A percentile compares a stretch with the other conserved stretches of the same genome.
phyloP scores from a whole-genome alignment of 345 rosid genomes.

The Euphorbia peplus region DNA sequence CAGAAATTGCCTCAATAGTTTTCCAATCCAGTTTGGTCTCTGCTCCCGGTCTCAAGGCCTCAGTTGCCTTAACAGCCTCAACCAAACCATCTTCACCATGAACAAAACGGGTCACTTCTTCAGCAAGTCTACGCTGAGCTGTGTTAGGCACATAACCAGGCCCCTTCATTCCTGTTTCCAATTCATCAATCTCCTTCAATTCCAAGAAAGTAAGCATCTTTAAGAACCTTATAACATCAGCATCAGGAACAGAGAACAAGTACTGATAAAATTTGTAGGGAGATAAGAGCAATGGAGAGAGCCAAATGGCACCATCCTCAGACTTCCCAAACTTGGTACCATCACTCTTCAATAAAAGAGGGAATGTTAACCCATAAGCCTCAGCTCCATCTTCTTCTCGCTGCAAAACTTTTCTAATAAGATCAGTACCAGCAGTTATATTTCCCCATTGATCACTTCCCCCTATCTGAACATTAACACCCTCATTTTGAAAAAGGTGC shows the following conservation, averaged over 20 bases:
- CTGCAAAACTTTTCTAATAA: slow-evolving; percentile 73
- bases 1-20: slow-evolving; percentile 76
- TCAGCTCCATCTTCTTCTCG: slow-evolving; percentile 59
- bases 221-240: slow-evolving; percentile 72
- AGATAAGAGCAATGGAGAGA: slow-evolving; percentile 65
- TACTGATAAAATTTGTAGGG: slow-evolving; percentile 93
- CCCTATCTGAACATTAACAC: slow-evolving; percentile 86
- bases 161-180: slow-evolving; percentile 64
- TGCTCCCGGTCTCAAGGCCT: slow-evolving; percentile 87
- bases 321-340: slow-evolving; percentile 97
- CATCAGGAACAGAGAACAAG: slow-evolving; percentile 87
- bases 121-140: slow-evolving; percentile 74
- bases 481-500: slow-evolving; percentile 59
- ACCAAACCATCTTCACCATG: slow-evolving; percentile 85
- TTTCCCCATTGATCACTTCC: slow-evolving; percentile 99
- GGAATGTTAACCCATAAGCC: slow-evolving; percentile 85
- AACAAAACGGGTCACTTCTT: slow-evolving; percentile 85
- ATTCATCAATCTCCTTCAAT: slow-evolving; percentile 57
- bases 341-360: slow-evolving; percentile 78
- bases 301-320: slow-evolving; percentile 98
- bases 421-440: slow-evolving; percentile 88
- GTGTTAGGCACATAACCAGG: slow-evolving; percentile 71
- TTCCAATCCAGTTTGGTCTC: slow-evolving; percentile 89
- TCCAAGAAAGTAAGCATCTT: slow-evolving; percentile 73
- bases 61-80: slow-evolving; percentile 90